phyloP scores from a whole-genome alignment of 1,139 yeast species.

The Taphrina betulina region DNA sequence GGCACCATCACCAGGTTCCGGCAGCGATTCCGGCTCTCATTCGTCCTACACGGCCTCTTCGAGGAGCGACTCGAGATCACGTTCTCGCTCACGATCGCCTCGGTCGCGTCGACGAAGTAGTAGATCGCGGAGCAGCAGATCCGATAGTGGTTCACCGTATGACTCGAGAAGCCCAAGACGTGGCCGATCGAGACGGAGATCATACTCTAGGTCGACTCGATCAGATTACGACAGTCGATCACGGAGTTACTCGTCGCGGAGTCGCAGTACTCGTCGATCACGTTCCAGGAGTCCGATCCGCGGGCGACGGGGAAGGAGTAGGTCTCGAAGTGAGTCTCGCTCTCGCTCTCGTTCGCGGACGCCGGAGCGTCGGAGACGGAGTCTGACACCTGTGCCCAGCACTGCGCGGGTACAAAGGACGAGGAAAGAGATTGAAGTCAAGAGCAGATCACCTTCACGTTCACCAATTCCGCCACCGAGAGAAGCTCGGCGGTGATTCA shows the following conservation, averaged over 20 bases:
- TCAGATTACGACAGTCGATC: slow-evolving; percentile 4
- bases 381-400: slow-evolving; percentile 7
- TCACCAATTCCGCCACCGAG: too few relatives aligned
- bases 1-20: slow-evolving; percentile 12
- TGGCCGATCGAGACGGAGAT: not conserved
- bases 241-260: not conserved
- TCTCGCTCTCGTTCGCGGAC: slow-evolving; percentile 16
- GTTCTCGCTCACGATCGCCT: slow-evolving; percentile 8
- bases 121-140: too few relatives aligned
- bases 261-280: not conserved
- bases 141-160: slow-evolving; percentile 2
- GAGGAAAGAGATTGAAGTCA: not conserved
- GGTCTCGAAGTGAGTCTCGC: slow-evolving; percentile 1
- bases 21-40: slow-evolving; percentile 7
- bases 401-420: not conserved
- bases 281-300: slow-evolving; percentile 1
- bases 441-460: not conserved
- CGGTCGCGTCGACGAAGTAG: not conserved
- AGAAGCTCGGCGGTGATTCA: too few relatives aligned
- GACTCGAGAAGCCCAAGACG: slow-evolving; percentile 3
- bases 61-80: slow-evolving; percentile 11
- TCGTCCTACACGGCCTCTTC: slow-evolving; percentile 4
- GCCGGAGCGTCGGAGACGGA: slow-evolving; percentile 1
- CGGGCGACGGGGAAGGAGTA: slow-evolving; percentile 1
- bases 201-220: not conserved